phyloP scores from a whole-genome alignment of 345 rosid genomes.

The Eutrema yunnanense region DNA sequence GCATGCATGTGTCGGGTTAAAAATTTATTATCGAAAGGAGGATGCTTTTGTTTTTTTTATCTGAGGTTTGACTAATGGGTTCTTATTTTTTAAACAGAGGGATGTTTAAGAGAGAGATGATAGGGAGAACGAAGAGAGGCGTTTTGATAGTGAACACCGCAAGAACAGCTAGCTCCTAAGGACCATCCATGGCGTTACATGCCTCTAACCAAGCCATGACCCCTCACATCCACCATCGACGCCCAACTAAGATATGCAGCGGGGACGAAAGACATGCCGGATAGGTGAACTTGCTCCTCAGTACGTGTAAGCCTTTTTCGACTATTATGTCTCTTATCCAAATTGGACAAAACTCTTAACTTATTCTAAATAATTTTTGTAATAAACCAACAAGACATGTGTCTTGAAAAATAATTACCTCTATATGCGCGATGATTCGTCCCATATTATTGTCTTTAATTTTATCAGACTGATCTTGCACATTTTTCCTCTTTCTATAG shows the following conservation, averaged over 20 bases:
- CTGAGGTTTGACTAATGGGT: not conserved
- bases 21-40: no score
- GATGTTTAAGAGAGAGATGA: slow-evolving; percentile 65
- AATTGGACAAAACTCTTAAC: not conserved
- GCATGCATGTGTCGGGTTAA: no score
- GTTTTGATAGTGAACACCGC: slow-evolving; percentile 90
- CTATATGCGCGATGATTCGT: no score
- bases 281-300: slow-evolving; percentile 70
- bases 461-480: no score
- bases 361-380: not conserved
- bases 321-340: not conserved
- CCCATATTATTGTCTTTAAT: no score
- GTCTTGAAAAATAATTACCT: no score
- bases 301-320: slow-evolving; percentile 37
- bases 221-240: slow-evolving; percentile 92
- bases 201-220: slow-evolving; percentile 97
- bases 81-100: slow-evolving; percentile 39
- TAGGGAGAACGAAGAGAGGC: slow-evolving; percentile 82
- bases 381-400: no score
- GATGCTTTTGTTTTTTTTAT: not conserved
- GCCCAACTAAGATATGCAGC: slow-evolving; percentile 92
- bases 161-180: slow-evolving; percentile 88
- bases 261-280: slow-evolving; percentile 89
- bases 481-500: no score
- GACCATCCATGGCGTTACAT: slow-evolving; percentile 99